Evolutionary conservation across 2,329 filamentous ascomycete genomes (phyloP).

Genomic region (Beauveria scarabaeidicola): DNA sequence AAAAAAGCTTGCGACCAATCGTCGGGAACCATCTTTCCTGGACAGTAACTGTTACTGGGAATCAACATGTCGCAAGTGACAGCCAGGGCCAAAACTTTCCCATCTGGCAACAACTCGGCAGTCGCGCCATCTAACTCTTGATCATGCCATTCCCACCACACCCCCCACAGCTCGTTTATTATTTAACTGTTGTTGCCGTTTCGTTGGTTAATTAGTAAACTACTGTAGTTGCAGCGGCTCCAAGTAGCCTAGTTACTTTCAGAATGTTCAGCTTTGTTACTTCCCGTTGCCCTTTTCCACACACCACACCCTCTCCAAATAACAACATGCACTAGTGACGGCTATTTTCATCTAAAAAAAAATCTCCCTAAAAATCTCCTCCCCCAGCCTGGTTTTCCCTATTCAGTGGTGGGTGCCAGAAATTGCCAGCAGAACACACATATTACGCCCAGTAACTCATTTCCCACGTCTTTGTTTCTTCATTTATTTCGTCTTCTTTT

Average conservation of each 20-base stretch:
- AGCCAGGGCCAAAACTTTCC: background rate
- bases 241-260: background rate
- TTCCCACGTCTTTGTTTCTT: background rate
- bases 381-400: constrained; percentile 2
- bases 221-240: background rate
- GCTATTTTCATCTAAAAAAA: background rate
- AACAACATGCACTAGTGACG: background rate
- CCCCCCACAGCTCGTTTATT: background rate
- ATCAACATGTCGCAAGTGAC: background rate
- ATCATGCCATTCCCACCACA: background rate
- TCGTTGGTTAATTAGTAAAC: background rate
- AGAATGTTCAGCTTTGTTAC: background rate
- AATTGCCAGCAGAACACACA: background rate
- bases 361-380: background rate
- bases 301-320: background rate
- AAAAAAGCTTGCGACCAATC: background rate
- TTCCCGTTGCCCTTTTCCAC: background rate
- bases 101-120: background rate
- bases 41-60: too few species aligned
- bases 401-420: background rate
- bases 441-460: constrained; percentile 1
- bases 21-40: too few species aligned
- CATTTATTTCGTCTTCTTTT: background rate
- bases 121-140: background rate
- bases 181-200: background rate